A percentile compares a stretch with the other conserved stretches of the same genome.
Evolutionary conservation across 2,329 filamentous ascomycete species (phyloP).

Genomic region (Trichoderma sp.): DNA sequence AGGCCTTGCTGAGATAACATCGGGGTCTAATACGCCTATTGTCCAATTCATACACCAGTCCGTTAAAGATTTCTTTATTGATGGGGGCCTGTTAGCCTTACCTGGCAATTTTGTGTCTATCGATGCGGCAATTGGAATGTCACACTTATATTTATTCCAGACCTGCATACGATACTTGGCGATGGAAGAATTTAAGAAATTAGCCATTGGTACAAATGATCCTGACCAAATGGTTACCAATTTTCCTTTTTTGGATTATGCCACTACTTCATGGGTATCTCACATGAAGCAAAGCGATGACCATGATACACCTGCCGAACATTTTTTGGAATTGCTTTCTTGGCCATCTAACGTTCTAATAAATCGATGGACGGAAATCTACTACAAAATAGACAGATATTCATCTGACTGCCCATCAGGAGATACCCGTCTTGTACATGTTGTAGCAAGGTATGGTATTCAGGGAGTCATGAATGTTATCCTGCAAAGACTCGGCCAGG

Average conservation of each 20-base stretch:
- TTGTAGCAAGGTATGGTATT: neutral
- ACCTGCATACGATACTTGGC: conserved; percentile 33
- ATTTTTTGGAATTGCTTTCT: neutral
- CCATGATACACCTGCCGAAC: neutral
- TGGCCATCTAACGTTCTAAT: neutral
- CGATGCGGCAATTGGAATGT: conserved; percentile 6
- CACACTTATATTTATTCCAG: conserved; percentile 31
- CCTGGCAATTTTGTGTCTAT: neutral
- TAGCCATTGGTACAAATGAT: too few species aligned
- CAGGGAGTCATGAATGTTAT: neutral
- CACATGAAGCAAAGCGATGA: conserved; percentile 17
- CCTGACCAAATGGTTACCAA: neutral
- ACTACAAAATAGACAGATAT: accelerated
- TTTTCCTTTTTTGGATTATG: conserved; percentile 15
- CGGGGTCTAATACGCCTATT: conserved; percentile 1
- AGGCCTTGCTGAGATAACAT: conserved; percentile 34
- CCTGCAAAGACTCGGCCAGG: neutral
- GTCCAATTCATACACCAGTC: conserved; percentile 42
- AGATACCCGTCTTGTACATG: neutral
- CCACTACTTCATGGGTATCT: conserved; percentile 7
- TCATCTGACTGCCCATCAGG: neutral
- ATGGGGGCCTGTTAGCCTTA: conserved; percentile 30
- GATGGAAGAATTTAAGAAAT: conserved; percentile 29
- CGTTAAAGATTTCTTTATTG: conserved; percentile 38
- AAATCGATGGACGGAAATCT: neutral